phyloP scores from a whole-genome alignment of 768 basidiomycete genomes.

The Calocybe cyanea region DNA sequence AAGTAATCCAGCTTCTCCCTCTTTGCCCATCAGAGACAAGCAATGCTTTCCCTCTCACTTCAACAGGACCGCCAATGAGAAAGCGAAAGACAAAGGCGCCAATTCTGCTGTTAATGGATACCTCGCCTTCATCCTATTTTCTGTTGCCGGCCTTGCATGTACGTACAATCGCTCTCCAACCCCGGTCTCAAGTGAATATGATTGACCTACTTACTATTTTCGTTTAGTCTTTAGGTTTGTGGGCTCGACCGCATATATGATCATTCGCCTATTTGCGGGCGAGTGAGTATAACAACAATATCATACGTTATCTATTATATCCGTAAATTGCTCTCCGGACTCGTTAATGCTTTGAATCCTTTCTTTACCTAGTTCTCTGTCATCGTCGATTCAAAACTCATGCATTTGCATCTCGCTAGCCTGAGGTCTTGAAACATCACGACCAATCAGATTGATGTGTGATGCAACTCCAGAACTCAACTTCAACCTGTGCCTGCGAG shows the following conservation, averaged over 20 bases:
- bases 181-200: not conserved
- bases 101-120: conserved; percentile 71
- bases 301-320: too few relatives aligned
- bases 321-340: too few relatives aligned
- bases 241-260: conserved; percentile 78
- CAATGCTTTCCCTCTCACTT: not conserved
- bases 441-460: too few relatives aligned
- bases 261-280: conserved; percentile 84
- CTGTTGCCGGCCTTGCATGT: conserved; percentile 87
- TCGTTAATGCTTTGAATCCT: too few relatives aligned
- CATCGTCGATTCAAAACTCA: too few relatives aligned
- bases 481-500: too few relatives aligned
- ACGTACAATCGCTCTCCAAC: conserved; percentile 29
- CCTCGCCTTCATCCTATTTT: conserved; percentile 85
- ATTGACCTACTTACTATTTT: not conserved
- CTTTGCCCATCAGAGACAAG: not conserved
- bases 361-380: too few relatives aligned
- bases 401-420: too few relatives aligned
- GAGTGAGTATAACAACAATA: conserved; percentile 44
- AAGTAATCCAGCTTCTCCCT: conserved; percentile 23
- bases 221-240: conserved; percentile 74
- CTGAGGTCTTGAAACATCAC: too few relatives aligned
- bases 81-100: conserved; percentile 42
- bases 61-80: conserved; percentile 44
- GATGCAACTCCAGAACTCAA: too few relatives aligned